Conservation (phyloP, 352 stramenopile genomes). For the Globisporangium canariense region DNA sequence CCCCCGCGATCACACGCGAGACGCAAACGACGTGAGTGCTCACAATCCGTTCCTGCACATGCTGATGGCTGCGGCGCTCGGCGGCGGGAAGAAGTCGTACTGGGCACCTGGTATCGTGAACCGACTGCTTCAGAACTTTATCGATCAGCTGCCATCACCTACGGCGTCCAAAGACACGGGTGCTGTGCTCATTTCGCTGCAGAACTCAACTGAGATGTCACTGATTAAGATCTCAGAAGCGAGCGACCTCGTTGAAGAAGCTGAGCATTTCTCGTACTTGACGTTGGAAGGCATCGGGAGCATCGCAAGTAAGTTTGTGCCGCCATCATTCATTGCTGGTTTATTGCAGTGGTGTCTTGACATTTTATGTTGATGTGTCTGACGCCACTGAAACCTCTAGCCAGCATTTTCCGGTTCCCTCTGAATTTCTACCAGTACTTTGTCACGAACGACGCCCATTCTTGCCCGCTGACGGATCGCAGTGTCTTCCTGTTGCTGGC, state of each 20-base stretch:
- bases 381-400: constrained; percentile 19
- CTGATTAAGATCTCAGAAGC: constrained; percentile 59
- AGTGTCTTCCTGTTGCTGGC: constrained; percentile 65
- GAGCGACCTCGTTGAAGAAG: constrained; percentile 38
- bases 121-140: constrained; percentile 59
- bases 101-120: constrained; percentile 50
- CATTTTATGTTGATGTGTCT: neutral
- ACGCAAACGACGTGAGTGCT: constrained; percentile 32
- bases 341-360: neutral
- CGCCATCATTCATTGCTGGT: neutral
- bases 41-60: constrained; percentile 72
- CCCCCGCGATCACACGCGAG: constrained; percentile 48
- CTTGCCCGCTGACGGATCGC: constrained; percentile 62
- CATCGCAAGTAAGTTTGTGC: constrained; percentile 46
- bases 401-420: constrained; percentile 61
- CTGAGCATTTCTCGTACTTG: constrained; percentile 63
- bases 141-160: constrained; percentile 46
- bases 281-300: constrained; percentile 64
- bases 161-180: constrained; percentile 26
- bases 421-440: constrained; percentile 71
- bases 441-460: constrained; percentile 41
- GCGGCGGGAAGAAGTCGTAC: constrained; percentile 39
- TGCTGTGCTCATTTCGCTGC: constrained; percentile 31
- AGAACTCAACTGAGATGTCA: constrained; percentile 49
- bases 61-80: constrained; percentile 37